Percentiles rank a stretch among this genome's conserved stretches.
Conservation (phyloP, 2,329 filamentous ascomycete species). For the Ceratocystis papillata region DNA sequence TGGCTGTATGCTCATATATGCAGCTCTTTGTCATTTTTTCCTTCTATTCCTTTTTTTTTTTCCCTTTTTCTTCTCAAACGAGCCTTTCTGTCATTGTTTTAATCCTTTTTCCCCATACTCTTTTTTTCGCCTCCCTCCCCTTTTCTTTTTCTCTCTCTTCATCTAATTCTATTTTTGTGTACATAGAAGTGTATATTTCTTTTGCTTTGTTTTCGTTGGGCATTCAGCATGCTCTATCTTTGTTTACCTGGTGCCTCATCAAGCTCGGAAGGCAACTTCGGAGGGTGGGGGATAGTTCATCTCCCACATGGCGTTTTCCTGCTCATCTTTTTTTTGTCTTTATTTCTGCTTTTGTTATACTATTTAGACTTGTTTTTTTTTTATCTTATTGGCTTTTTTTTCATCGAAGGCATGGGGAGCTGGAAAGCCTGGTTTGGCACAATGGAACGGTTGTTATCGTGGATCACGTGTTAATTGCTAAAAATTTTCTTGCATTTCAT, state of each 20-base stretch:
- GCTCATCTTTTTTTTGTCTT: not conserved
- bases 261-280: not conserved
- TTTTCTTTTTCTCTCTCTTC: constrained; percentile 17
- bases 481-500: no score
- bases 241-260: not conserved
- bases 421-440: not conserved
- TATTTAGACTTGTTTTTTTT: not conserved
- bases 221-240: constrained; percentile 14
- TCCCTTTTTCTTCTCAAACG: not conserved
- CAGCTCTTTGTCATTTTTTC: no score
- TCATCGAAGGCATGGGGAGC: not conserved
- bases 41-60: not conserved
- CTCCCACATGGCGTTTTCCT: constrained; percentile 2
- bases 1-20: not conserved
- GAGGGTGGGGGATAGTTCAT: not conserved
- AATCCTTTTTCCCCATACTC: not conserved
- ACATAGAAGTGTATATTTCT: constrained; percentile 8
- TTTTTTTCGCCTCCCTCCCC: not conserved
- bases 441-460: not conserved
- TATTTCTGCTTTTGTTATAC: not conserved
- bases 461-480: no score
- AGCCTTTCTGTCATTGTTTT: not conserved
- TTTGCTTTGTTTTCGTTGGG: constrained; percentile 8
- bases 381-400: not conserved
- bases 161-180: constrained; percentile 12